Evolutionary conservation across 371 early-diverging fungal species (phyloP), one percentile per base, ranked within the genome.

Genomic region (Mortierella sp.): DNA sequence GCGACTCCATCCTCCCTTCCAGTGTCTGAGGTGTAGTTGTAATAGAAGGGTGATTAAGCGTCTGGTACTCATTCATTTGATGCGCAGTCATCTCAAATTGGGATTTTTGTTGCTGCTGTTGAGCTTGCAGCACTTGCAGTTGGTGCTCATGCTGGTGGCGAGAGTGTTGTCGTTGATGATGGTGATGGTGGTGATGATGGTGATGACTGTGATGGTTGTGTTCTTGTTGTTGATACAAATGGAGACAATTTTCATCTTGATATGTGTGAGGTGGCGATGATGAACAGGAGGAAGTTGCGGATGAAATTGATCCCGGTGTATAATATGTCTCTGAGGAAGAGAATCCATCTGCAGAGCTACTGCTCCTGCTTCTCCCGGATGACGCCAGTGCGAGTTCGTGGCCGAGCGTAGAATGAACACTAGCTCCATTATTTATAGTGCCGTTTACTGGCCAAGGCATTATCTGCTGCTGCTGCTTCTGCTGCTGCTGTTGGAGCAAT

Each of bases 201-300:
- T 43, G 59, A 21, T 60, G 52, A 11, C 38, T 40, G 21, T 65
- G 60, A 21, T 63, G 57, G 13, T 28, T 40, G 3, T 33, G 59
- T 59, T 33, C 40, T 16, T 67, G 32, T 32, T 43, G 41, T 28
- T 45, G 67, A 21, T 67, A 41, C 15, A 33, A 47, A 0, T 41
- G 48, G 21, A 43, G 33, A 4, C 40, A 43, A 40, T 24, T 57
- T 19, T 58, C 58, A 15, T 67, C 57, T 13, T 71, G 65, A 19
- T 71, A 60, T 15, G 63, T 60, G 21, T 52, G 41, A 28, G 72
- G 72, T 24, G 74, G 74, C 10, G 74, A 73, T 8, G 74, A 73
- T 8, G 74, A 73, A 16, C 74, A 67, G 11, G 74, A 73, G 0
- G 74, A 73, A 0, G 63, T 65, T 2, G 74, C 68, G 8, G 74